phyloP scores from a whole-genome alignment of 2,329 filamentous ascomycete species.

The Lasiodiplodia hormozganensis region DNA sequence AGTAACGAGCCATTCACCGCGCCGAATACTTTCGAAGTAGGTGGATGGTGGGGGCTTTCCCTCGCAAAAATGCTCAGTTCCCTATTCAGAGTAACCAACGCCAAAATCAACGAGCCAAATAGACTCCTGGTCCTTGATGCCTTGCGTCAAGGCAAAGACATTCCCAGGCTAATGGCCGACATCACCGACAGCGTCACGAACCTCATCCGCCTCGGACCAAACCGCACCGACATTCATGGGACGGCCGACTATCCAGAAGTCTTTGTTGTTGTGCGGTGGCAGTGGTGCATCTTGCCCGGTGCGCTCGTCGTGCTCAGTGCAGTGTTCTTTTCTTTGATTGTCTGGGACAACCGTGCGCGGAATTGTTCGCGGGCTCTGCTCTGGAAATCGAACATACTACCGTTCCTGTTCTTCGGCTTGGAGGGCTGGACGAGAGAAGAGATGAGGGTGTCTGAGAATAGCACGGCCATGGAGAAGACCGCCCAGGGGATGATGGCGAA shows the following conservation, averaged over 20 bases:
- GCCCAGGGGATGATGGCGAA: background rate
- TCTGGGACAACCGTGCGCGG: background rate
- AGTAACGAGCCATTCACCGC: no score
- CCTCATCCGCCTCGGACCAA: background rate
- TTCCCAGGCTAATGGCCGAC: background rate
- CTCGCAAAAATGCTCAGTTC: no score
- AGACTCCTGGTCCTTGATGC: background rate
- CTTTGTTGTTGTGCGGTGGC: constrained; percentile 14
- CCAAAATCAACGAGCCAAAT: background rate
- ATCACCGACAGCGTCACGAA: background rate
- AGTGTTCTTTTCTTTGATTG: background rate
- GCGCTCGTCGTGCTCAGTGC: constrained; percentile 1
- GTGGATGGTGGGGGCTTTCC: no score
- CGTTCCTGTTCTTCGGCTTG: background rate
- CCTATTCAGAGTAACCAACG: no score
- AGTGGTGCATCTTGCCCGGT: background rate
- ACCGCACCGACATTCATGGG: background rate
- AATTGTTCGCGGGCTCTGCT: background rate
- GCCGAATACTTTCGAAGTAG: no score
- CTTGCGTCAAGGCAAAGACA: background rate
- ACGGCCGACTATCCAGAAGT: background rate
- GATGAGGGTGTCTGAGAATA: background rate
- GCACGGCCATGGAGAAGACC: background rate
- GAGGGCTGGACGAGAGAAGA: background rate
- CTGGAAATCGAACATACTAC: constrained; percentile 13